Conservation (phyloP, 2,329 filamentous ascomycete genomes). For the Dothiorella sarmentorum region DNA sequence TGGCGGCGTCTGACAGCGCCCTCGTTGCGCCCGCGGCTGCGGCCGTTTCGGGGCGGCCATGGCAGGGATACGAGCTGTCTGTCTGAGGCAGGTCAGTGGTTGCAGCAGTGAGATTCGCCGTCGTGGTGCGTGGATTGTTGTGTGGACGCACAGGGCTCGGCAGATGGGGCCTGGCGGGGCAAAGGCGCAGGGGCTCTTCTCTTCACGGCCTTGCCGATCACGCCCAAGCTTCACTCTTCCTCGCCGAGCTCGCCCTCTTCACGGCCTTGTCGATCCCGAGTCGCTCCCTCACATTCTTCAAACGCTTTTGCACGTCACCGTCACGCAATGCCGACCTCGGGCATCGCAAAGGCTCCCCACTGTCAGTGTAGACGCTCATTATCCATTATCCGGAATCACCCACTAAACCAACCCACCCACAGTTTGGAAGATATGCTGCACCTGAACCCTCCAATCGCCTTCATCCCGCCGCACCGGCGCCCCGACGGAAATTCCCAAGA, state of each 20-base stretch:
- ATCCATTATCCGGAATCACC: neutral
- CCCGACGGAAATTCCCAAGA: conserved; percentile 3
- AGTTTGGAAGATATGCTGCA: neutral
- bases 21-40: neutral
- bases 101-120: too few species aligned
- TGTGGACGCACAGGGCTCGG: neutral
- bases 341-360: too few species aligned
- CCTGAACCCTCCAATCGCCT: neutral
- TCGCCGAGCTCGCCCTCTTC: neutral
- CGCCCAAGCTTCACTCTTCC: neutral
- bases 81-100: too few species aligned
- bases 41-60: neutral
- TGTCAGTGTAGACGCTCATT: too few species aligned
- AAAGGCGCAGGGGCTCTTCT: neutral
- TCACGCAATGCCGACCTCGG: neutral
- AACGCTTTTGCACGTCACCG: neutral
- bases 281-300: neutral
- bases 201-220: neutral
- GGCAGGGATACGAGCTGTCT: too few species aligned
- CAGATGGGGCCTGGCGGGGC: neutral
- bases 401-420: neutral
- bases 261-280: neutral
- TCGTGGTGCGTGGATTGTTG: too few species aligned
- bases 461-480: conserved; percentile 9
- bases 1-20: conserved; percentile 7